Base-by-base conservation (phyloP, 768 basidiomycete species). In the Lactarius vividus region DNA sequence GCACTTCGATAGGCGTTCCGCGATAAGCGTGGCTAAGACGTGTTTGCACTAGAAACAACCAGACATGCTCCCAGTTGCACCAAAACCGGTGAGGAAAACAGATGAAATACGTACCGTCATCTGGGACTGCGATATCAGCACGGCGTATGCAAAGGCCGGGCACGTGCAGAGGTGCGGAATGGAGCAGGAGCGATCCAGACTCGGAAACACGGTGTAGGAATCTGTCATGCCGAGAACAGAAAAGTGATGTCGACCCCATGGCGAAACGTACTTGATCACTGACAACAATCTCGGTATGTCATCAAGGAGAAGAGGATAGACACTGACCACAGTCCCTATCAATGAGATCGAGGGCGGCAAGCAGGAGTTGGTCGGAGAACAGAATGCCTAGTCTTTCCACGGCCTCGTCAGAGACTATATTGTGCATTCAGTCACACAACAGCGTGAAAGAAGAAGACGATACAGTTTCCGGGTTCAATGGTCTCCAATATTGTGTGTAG, bases 321-420 rank as follows among this genome's bases (percentile, higher is more conserved):
- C 10, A 69, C 81, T 37, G 69, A 91, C 91, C 88, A 69, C 83
- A 83, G 64, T 83, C 82, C 33, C 84, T 80, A 74, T 94, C 92
- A 53, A 93, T 79, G n/a, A 93, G 77, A 72, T 94, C 89, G 31
- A 94, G 75, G 5, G 92, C 89, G 28, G 88, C 87, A 2, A 91
- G 71, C 23, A 92, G 74, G 16, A 87, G 78, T n/a, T 78, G 81
- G 64, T 89, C 86, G 1, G 90, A 83, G 69, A 92, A 82, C 60
- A 91, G 72, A 44, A 80, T 74, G 28, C 82, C 79, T 9, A 92
- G 80, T 64, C 80, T 81, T 64, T 81, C 79, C n/a, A 91, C 69
- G 11, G 79, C 75, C 54, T 86, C 84, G 42, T 88, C 86, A 54
- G 78, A 72, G 64, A 82, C 79, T 82, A 67, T 55, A 57, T 37